Conservation (phyloP, 495 filamentous ascomycete genomes). For the Bombardia bombarda region DNA sequence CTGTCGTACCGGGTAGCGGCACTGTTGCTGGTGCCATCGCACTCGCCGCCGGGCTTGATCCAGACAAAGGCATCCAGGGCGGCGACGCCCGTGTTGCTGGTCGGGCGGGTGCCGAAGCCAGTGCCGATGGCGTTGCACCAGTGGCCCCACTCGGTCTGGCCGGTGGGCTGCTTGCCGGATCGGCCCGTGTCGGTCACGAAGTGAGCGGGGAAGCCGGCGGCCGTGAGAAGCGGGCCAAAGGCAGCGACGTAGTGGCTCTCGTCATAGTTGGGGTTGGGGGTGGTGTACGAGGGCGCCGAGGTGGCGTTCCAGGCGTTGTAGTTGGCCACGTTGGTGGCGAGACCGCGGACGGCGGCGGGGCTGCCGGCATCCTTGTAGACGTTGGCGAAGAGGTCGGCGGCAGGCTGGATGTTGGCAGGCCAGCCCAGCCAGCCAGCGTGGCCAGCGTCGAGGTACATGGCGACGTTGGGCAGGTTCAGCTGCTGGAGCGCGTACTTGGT, state of each 20-base stretch:
- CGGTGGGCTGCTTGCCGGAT: constrained; percentile 65
- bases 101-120: constrained; percentile 66
- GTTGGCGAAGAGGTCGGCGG: constrained; percentile 55
- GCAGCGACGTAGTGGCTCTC: constrained; percentile 65
- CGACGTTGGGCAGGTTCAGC: constrained; percentile 66
- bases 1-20: constrained; percentile 58
- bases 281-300: constrained; percentile 18
- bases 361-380: constrained; percentile 60
- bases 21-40: constrained; percentile 64
- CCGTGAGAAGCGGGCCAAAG: constrained; percentile 53
- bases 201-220: constrained; percentile 56
- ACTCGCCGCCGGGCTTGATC: constrained; percentile 79
- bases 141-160: constrained; percentile 59
- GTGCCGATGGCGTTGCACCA: constrained; percentile 78
- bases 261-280: constrained; percentile 53
- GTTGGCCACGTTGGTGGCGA: constrained; percentile 75
- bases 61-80: constrained; percentile 74
- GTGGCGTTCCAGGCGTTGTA: constrained; percentile 57
- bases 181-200: constrained; percentile 65
- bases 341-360: constrained; percentile 59
- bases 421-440: constrained; percentile 80
- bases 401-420: constrained; percentile 66
- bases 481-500: constrained; percentile 61
- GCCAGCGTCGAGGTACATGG: constrained; percentile 79
- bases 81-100: constrained; percentile 50